A percentile compares a stretch with the other conserved stretches of the same genome.
Evolutionary conservation across 2,329 filamentous ascomycete species (phyloP).

Genomic region (Aspergillus sclerotialis): DNA sequence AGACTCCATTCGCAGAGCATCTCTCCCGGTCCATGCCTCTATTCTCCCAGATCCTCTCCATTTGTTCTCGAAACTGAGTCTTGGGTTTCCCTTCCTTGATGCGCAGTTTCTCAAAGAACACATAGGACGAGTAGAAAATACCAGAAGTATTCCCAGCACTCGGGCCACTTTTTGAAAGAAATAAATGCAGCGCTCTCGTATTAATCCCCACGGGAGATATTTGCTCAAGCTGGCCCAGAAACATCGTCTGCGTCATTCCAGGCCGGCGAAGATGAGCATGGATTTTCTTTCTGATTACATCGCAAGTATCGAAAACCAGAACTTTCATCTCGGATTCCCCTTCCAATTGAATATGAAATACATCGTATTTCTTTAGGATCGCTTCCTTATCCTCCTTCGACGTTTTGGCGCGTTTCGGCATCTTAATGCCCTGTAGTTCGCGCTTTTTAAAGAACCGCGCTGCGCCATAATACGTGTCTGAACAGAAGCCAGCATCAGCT

Average conservation of each 20-base stretch:
- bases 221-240: too few species aligned
- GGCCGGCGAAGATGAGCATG: constrained; percentile 42
- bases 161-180: constrained; percentile 45
- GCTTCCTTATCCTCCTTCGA: constrained; percentile 23
- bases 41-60: constrained; percentile 41
- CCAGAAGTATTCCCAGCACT: constrained; percentile 42
- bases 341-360: constrained; percentile 38
- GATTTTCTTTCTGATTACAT: constrained; percentile 54
- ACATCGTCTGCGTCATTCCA: constrained; percentile 45
- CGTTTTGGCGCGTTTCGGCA: constrained; percentile 13
- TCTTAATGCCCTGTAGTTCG: constrained; percentile 42
- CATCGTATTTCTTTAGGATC: too few species aligned
- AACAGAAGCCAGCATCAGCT: constrained; percentile 19
- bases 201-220: constrained; percentile 46
- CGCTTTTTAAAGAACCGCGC: constrained; percentile 44
- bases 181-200: constrained; percentile 39
- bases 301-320: constrained; percentile 50
- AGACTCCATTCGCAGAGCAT: too few species aligned
- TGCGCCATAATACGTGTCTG: constrained; percentile 20
- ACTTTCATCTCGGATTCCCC: constrained; percentile 44
- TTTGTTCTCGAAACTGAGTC: constrained; percentile 43
- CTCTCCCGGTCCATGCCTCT: too few species aligned
- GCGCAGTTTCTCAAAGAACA: constrained; percentile 55
- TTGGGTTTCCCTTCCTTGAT: constrained; percentile 48
- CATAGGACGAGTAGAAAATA: constrained; percentile 50